Percentiles rank a stretch among this genome's conserved stretches.
phyloP scores from a whole-genome alignment of 495 filamentous ascomycete species.

The Penicillium subrubescens region DNA sequence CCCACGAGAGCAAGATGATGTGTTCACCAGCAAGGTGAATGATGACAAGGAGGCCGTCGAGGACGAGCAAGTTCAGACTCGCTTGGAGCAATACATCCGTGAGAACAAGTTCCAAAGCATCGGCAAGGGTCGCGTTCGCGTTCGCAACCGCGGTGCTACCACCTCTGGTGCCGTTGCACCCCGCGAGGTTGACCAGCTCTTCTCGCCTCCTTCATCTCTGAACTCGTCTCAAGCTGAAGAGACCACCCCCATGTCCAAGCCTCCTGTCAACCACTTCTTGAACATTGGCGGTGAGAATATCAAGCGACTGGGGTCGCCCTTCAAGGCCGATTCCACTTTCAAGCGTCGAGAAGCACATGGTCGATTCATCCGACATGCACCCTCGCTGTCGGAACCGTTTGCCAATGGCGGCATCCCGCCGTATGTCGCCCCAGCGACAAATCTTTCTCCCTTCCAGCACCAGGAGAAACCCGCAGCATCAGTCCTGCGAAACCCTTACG shows the following conservation, averaged over 20 bases:
- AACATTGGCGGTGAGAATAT: conserved; percentile 43
- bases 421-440: conserved; percentile 8
- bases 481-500: conserved; percentile 41
- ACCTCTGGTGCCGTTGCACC: conserved; percentile 41
- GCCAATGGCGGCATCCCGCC: conserved; percentile 30
- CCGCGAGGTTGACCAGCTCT: conserved; percentile 47
- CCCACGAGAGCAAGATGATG: conserved; percentile 55
- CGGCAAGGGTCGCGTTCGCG: conserved; percentile 50
- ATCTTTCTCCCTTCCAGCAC: conserved; percentile 22
- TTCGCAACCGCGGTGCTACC: conserved; percentile 54
- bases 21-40: conserved; percentile 45
- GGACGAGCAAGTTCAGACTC: conserved; percentile 46
- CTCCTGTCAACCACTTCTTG: conserved; percentile 29
- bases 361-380: conserved; percentile 38
- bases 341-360: conserved; percentile 33
- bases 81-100: conserved; percentile 52
- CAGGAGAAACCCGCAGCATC: conserved; percentile 18
- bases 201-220: conserved; percentile 49
- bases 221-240: conserved; percentile 40
- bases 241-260: conserved; percentile 26
- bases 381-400: conserved; percentile 48
- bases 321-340: conserved; percentile 39
- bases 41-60: conserved; percentile 49
- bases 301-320: conserved; percentile 56
- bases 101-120: conserved; percentile 47